Evolutionary conservation across 352 stramenopile genomes (phyloP), one percentile per base, ranked within the genome.

Genomic region (Thalassiosira livingstoniorum): DNA sequence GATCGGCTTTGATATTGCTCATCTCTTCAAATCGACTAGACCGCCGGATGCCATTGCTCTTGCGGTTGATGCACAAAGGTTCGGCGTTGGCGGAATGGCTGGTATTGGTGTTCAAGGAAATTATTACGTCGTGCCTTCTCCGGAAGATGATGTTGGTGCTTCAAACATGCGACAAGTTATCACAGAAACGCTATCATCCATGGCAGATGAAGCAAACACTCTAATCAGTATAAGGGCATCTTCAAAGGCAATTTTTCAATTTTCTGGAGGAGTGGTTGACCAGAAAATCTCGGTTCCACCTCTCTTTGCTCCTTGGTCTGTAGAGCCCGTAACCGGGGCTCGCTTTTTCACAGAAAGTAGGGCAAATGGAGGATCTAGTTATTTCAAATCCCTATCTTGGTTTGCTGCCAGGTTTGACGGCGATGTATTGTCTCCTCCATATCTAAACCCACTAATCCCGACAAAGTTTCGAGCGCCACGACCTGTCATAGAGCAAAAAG

Each of bases 31-130:
- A n/a, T n/a, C n/a, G n/a, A n/a, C n/a, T n/a, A 57, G 87, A 31
- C 78, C 89, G 13, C 80, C 89, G 1, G 89, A 94, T 86, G 85
- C 85, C 2, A 83, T 94, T 37, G 80, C 90, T 70, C 74, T 94
- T 23, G 85, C 89, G 21, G 75, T 92, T 39, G 89, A 94, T 75
- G 80, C 85, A 32, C 78, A 87, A 47, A 61, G 78, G 47, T 93
- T 88, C 75, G 89, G 87, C 13, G 34, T 92, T 25, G 73, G 61
- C 27, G 82, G 72, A 32, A 55, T 39, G 15, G 75, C 70, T 42
- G 81, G 81, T 32, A 75, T 92, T 43, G 87, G 75, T n/a, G 39
- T 73, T 43, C 13, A 68, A 60, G 47, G 70, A 57, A 70, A 78
- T n/a, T 94, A 87, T 87, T 63, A 78, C 29, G 75, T 88, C 1